Evolutionary conservation across 2,329 filamentous ascomycete genomes (phyloP).

Genomic region (Cladosporium austrohemisphaericum): DNA sequence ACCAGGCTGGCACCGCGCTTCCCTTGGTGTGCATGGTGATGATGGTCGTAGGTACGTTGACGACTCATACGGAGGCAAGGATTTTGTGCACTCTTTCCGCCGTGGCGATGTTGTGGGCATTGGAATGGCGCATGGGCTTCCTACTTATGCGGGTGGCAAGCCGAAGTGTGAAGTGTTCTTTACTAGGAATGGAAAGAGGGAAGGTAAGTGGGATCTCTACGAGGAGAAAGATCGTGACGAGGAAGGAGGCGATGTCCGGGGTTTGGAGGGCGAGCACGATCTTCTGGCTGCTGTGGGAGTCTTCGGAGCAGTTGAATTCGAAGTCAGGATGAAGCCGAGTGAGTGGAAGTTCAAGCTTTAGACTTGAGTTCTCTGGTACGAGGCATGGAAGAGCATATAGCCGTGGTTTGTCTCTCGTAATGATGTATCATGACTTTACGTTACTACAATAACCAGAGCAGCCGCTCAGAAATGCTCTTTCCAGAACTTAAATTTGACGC

Average conservation of each 20-base stretch:
- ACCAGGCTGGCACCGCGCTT: constrained; percentile 76
- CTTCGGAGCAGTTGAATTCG: constrained; percentile 65
- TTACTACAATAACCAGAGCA: too few relatives aligned
- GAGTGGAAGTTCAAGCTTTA: constrained; percentile 32
- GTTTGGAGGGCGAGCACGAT: constrained; percentile 63
- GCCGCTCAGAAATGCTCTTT: constrained; percentile 71
- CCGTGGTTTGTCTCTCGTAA: too few relatives aligned
- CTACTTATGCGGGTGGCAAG: constrained; percentile 23
- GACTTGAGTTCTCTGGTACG: too few relatives aligned
- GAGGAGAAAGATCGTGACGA: constrained; percentile 66
- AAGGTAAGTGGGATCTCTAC: constrained; percentile 66
- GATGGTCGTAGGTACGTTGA: constrained; percentile 75
- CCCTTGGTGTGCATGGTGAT: constrained; percentile 72
- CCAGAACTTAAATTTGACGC: constrained; percentile 96
- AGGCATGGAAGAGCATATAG: too few relatives aligned
- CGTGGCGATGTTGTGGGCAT: constrained; percentile 65
- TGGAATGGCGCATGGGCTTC: constrained; percentile 59
- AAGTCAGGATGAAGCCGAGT: constrained; percentile 46
- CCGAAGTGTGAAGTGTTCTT: constrained; percentile 63
- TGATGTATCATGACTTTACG: too few relatives aligned
- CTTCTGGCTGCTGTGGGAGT: constrained; percentile 67
- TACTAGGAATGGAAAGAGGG: constrained; percentile 60
- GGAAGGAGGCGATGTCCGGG: constrained; percentile 58
- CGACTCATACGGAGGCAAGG: constrained; percentile 67
- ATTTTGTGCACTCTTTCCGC: constrained; percentile 63